Base-by-base conservation (phyloP, 2,329 filamentous ascomycete genomes). In the Bipolaris bicolor region DNA sequence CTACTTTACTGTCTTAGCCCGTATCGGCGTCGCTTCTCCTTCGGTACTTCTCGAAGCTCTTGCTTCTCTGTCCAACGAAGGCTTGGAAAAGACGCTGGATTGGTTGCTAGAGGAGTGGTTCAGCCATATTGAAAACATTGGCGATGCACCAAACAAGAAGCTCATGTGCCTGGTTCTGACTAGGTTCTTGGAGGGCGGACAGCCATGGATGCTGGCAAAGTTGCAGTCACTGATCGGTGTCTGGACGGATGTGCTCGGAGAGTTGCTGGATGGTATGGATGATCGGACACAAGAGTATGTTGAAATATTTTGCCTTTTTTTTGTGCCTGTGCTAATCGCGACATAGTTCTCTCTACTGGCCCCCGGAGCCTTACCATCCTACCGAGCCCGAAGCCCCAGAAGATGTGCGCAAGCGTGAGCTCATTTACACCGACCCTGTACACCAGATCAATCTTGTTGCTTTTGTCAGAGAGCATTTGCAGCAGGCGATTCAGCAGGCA, bases 1-100 rank as follows among this genome's bases (percentile, higher is more conserved):
- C 71, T 97, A 96, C 74, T 90, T 96, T 70, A 85, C 87, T 4
- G 87, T 98, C 2, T 82, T 99, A 2, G 88, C 91, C 1, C 89
- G 93, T 1, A 83, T 98, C 15, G 86, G 88, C 0, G 79, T 96
- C 2, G 87, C 88, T 0, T 89, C 90, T 36, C 91, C 93, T 0
- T 77, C 77, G 2, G 80, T 90, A 1, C 89, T 97, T 64, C 79
- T 88, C 11, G 79, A 81, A 44, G 83, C 82, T 0, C 69, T 86
- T 4, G 81, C 84, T 16, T 68, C 64, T 0, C 55, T 70, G 1
- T 62, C 60, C 3, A 62, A 57, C 4, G 64, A 61, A 1, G 66
- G 64, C 2, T 50, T 73, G 7, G 67, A 71, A 46, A 75, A 74
- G 52, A 70, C 65, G 24, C 59, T 81, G 9, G 73, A 79, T 11